Conservation (phyloP, 139 green algal species). For the Volvox africanus region DNA sequence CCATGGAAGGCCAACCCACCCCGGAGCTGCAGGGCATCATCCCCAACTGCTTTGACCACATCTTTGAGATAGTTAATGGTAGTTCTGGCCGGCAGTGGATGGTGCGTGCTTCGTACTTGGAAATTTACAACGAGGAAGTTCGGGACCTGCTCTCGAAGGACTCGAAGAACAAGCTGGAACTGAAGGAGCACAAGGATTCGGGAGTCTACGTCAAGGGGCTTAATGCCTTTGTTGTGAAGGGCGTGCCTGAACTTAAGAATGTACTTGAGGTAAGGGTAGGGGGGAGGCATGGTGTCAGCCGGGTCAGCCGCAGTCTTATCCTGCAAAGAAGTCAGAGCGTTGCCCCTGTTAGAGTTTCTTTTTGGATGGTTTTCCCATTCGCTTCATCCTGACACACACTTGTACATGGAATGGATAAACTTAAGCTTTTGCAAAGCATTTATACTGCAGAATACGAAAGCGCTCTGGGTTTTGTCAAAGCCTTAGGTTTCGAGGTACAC, state of each 20-base stretch:
- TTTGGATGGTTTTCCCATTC: too few relatives aligned
- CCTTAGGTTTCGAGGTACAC: too few relatives aligned
- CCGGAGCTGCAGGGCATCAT: conserved; percentile 83
- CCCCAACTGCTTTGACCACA: conserved; percentile 82
- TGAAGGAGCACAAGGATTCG: conserved; percentile 84
- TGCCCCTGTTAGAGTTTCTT: too few relatives aligned
- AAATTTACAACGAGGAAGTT: conserved; percentile 95
- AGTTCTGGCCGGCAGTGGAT: conserved; percentile 77
- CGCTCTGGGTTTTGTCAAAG: too few relatives aligned
- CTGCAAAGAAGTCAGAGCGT: too few relatives aligned
- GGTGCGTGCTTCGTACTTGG: conserved; percentile 85
- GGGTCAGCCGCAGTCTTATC: too few relatives aligned
- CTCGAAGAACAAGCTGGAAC: conserved; percentile 76
- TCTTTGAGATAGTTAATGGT: conserved; percentile 81
- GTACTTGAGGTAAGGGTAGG: conserved; percentile 76
- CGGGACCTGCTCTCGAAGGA: conserved; percentile 81
- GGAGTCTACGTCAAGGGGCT: conserved; percentile 91
- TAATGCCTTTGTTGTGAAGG: conserved; percentile 86
- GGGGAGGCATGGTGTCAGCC: not conserved
- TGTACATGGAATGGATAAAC: too few relatives aligned
- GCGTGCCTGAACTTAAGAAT: conserved; percentile 80
- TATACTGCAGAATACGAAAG: too few relatives aligned
- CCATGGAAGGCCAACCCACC: conserved; percentile 80
- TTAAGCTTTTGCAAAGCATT: too few relatives aligned
- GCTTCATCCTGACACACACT: too few relatives aligned